These are phyloP conservation scores for Flaveria linearis DNA, from an alignment of 129 eudicot species.

Conservation along the genomic window DNA sequence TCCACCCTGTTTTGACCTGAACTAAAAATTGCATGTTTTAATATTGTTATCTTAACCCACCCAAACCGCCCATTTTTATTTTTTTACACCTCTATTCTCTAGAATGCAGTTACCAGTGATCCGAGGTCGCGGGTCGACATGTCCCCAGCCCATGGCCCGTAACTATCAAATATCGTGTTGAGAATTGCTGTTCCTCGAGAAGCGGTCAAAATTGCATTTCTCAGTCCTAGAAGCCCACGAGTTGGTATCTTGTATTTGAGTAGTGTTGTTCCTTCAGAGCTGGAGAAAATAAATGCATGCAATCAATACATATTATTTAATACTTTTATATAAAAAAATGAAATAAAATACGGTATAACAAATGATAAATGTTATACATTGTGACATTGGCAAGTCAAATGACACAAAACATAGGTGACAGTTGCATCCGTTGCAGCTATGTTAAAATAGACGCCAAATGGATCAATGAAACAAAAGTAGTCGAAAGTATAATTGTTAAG, in stretches of 20 bases:
- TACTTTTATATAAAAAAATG: background rate
- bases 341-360: background rate
- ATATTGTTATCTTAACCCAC: background rate
- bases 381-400: background rate
- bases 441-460: background rate
- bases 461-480: background rate
- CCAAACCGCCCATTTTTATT: background rate
- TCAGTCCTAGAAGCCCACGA: slow-evolving; percentile 88
- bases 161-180: slow-evolving; percentile 90
- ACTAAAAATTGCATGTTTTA: background rate
- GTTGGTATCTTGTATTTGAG: slow-evolving; percentile 91
- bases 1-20: background rate
- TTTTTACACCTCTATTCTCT: background rate
- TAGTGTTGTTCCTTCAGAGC: slow-evolving; percentile 83
- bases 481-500: background rate
- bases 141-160: slow-evolving; percentile 95
- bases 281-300: slow-evolving; percentile 19
- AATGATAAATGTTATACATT: background rate
- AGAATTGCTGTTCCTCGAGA: slow-evolving; percentile 96
- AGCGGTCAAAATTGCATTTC: slow-evolving; percentile 87
- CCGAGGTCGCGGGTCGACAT: slow-evolving; percentile 93
- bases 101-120: slow-evolving; percentile 60
- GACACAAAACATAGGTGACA: background rate
- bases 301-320: background rate
- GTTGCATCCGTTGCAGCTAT: background rate